phyloP scores from a whole-genome alignment of 2,329 filamentous ascomycete species.

The Fusarium globosum region DNA sequence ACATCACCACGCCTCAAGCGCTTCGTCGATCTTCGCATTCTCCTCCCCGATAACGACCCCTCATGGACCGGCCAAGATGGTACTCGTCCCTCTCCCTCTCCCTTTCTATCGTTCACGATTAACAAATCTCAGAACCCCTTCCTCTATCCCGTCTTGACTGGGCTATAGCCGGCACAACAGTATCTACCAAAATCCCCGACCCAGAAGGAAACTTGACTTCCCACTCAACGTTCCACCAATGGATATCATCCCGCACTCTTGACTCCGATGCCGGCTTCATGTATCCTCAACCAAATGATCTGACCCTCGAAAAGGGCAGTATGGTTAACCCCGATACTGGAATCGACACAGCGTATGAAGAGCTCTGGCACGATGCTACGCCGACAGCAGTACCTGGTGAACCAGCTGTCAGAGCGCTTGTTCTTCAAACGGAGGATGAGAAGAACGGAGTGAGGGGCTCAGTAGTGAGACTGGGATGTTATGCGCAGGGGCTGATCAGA shows the following conservation, averaged over 20 bases:
- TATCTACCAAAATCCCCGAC: constrained; percentile 47
- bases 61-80: constrained; percentile 37
- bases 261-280: constrained; percentile 68
- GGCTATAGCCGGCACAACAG: constrained; percentile 71
- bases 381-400: constrained; percentile 39
- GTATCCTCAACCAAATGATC: constrained; percentile 55
- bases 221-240: constrained; percentile 65
- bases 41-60: constrained; percentile 45
- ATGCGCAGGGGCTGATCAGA: constrained; percentile 67
- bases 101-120: not conserved
- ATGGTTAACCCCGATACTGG: constrained; percentile 70
- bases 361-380: constrained; percentile 69
- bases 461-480: constrained; percentile 64
- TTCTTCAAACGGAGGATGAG: constrained; percentile 23
- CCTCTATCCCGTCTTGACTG: constrained; percentile 64
- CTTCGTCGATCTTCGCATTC: constrained; percentile 72
- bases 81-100: not conserved
- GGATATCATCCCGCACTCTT: constrained; percentile 66
- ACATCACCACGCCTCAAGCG: constrained; percentile 63
- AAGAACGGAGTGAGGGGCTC: constrained; percentile 55
- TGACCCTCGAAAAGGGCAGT: constrained; percentile 65
- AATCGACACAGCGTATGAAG: constrained; percentile 68
- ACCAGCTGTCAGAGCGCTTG: not conserved
- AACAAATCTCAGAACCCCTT: constrained; percentile 28
- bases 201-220: constrained; percentile 42